phyloP scores from a whole-genome alignment of 352 stramenopile species.

The Pythium periplocum region DNA sequence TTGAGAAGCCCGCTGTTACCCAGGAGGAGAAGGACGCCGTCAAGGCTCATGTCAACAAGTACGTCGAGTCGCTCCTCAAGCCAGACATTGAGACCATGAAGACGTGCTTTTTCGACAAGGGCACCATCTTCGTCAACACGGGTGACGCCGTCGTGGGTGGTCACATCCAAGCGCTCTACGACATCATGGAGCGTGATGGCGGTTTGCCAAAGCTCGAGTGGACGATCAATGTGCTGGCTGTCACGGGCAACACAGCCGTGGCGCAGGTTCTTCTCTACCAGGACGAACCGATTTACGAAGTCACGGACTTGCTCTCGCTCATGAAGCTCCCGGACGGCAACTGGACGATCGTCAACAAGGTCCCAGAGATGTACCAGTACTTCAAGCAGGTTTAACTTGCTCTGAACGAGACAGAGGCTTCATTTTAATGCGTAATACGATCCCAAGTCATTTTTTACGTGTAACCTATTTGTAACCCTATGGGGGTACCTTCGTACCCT shows the following conservation, averaged over 20 bases:
- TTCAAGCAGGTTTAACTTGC: constrained; percentile 4
- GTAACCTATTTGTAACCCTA: too few relatives aligned
- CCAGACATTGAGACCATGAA: constrained; percentile 9
- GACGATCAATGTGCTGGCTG: constrained; percentile 7
- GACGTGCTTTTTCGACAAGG: constrained; percentile 8
- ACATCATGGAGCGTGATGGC: constrained; percentile 8
- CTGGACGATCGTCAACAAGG: constrained; percentile 16
- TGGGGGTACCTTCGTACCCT: too few relatives aligned
- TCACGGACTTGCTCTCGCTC: constrained; percentile 12
- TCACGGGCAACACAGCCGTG: constrained; percentile 3
- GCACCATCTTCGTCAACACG: constrained; percentile 7
- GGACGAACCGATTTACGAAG: constrained; percentile 8
- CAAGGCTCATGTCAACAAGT: constrained; percentile 5
- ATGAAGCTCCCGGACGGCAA: constrained; percentile 5
- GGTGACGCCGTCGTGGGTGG: constrained; percentile 1
- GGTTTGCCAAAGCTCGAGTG: constrained; percentile 8
- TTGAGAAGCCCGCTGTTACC: constrained; percentile 1
- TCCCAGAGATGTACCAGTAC: constrained; percentile 15
- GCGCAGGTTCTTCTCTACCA: constrained; percentile 7
- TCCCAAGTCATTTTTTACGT: too few relatives aligned
- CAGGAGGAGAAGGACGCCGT: neutral
- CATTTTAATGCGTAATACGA: too few relatives aligned
- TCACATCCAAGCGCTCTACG: constrained; percentile 8
- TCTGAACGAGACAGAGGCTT: too few relatives aligned
- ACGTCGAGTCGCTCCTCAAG: constrained; percentile 5